Base-by-base conservation (phyloP, 78 protist species). In the Dictyostelium brefeldianum region DNA sequence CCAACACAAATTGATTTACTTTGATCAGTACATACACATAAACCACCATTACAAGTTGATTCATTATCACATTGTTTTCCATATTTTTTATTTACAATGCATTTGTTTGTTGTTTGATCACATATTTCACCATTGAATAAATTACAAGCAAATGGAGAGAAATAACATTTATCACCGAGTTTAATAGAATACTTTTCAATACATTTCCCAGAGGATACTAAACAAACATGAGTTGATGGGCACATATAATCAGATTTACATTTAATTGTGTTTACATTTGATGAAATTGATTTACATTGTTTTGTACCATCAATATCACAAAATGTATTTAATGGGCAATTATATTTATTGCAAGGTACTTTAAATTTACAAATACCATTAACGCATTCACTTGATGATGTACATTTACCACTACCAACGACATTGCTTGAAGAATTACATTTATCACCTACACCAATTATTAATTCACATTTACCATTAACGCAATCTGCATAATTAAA, bases 21-120 rank as follows among this genome's bases (percentile, higher is more conserved):
- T 12, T 29, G 46, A 64, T 1, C 27, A 2, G 17, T 22, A 29
- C 75, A 67, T 29, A 67, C 75, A 67, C 75, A 67, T 0, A 67
- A 18, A 31, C 75, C 75, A 67, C 75, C 75, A 67, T 67, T 67
- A 67, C 75, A 67, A 12, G 41, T 31, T 27, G 75, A 67, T 67
- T 67, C 75, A 67, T 29, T 47, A 12, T 67, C 47, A 67, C 75
- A 67, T 67, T 25, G 48, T 67, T 67, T 67, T 5, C 27, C 27
- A 17, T 67, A 67, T 25, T 25, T 12, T 27, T 25, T 12, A 31
- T 67, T 67, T 29, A 12, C 14, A 15, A 14, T 14, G 5, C 75
- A 67, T 67, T 67, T 67, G 0, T 1, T 12, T 12, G 47, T 65
- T 0, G 25, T 7, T 25, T 25, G 17, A 31, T 67, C 29, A 67